A percentile compares a stretch with the other conserved stretches of the same genome.
Conservation (phyloP, 2,329 filamentous ascomycete species). For the Colletotrichum chlorophyti region DNA sequence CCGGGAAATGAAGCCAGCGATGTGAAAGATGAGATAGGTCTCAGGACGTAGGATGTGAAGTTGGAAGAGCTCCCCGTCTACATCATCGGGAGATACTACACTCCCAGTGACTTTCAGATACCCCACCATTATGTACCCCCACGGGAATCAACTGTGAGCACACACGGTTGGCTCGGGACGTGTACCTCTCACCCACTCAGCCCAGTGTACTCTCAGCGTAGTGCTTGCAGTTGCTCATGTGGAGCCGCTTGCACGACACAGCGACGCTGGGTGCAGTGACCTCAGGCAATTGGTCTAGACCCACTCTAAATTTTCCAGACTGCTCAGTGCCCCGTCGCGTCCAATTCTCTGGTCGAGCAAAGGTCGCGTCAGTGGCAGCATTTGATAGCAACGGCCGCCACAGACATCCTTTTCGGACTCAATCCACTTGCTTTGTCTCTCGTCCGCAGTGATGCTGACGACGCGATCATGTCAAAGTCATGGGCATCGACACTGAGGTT, state of each 20-base stretch:
- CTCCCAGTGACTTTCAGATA: too few relatives aligned
- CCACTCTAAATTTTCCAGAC: slow-evolving; percentile 2
- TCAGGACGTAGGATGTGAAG: too few relatives aligned
- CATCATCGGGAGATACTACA: too few relatives aligned
- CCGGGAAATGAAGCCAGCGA: too few relatives aligned
- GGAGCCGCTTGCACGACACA: slow-evolving; percentile 5
- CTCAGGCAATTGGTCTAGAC: not conserved
- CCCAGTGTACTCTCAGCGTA: not conserved
- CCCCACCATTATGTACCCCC: not conserved
- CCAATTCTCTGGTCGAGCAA: too few relatives aligned
- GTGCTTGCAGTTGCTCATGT: not conserved
- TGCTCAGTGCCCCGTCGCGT: not conserved
- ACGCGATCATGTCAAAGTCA: slow-evolving; percentile 56
- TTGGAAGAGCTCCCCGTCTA: too few relatives aligned
- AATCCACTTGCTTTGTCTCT: not conserved
- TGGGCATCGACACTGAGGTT: slow-evolving; percentile 79
- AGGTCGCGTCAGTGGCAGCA: too few relatives aligned
- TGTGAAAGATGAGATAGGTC: too few relatives aligned
- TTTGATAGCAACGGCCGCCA: not conserved
- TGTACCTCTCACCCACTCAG: not conserved
- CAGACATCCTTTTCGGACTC: not conserved
- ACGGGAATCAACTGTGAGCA: not conserved
- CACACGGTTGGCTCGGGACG: not conserved
- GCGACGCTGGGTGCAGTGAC: not conserved
- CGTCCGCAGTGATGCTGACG: slow-evolving; percentile 25